These are phyloP conservation scores for Hanseniaspora uvarum DNA, from an alignment of 1,139 yeast species.

Conservation along the genomic window DNA sequence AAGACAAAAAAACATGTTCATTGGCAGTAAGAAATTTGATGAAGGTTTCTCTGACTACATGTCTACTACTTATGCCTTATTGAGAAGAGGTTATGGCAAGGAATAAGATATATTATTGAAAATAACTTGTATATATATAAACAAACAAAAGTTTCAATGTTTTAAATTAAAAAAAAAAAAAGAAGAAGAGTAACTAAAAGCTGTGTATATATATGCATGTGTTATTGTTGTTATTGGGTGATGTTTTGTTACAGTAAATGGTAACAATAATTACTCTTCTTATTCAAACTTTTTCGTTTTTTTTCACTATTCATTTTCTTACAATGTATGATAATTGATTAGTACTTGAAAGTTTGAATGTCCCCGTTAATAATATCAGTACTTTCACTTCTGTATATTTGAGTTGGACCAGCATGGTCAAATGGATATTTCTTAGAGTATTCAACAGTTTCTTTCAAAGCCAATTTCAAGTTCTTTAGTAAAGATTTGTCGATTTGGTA, in stretches of 20 bases:
- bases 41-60: conserved; percentile 13
- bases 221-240: too few species aligned
- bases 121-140: background rate
- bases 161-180: background rate
- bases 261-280: too few species aligned
- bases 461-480: conserved; percentile 53
- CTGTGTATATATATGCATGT: too few species aligned
- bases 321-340: background rate
- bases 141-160: background rate
- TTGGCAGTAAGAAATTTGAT: background rate
- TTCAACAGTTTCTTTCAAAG: conserved; percentile 48
- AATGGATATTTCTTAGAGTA: conserved; percentile 39
- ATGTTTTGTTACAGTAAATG: background rate
- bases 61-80: conserved; percentile 11
- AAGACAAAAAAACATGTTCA: conserved; percentile 4
- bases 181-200: background rate
- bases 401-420: conserved; percentile 35
- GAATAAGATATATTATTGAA: background rate
- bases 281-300: too few species aligned
- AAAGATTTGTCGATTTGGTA: conserved; percentile 63
- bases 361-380: conserved; percentile 30
- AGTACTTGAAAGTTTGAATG: conserved; percentile 30
- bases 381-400: conserved; percentile 35
- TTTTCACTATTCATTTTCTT: background rate
- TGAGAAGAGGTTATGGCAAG: conserved; percentile 14